These are phyloP conservation scores for Simplicillium aogashimaense DNA, from an alignment of 2,329 filamentous ascomycete species.

Conservation along the genomic window DNA sequence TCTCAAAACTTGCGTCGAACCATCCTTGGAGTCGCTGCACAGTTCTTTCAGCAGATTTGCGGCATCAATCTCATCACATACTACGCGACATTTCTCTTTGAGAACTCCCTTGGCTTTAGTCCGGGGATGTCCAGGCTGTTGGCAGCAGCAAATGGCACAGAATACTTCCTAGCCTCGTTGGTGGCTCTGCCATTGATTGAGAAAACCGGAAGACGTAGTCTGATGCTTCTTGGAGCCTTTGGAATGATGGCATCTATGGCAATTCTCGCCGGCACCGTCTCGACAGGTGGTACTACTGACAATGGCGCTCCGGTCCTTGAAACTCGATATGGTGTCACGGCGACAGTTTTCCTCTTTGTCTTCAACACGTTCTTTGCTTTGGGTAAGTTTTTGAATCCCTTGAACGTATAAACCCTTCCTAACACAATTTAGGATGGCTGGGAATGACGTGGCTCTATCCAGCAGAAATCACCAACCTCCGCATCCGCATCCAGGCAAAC, in stretches of 20 bases:
- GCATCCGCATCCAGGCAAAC: slow-evolving; percentile 52
- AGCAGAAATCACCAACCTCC: slow-evolving; percentile 49
- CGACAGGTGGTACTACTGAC: slow-evolving; percentile 18
- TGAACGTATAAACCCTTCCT: slow-evolving; percentile 6
- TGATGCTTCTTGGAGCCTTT: slow-evolving; percentile 55
- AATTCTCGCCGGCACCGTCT: slow-evolving; percentile 28
- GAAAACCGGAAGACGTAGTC: slow-evolving; percentile 44
- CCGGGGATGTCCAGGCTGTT: slow-evolving; percentile 39
- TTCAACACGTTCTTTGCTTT: slow-evolving; percentile 52
- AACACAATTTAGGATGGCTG: slow-evolving; percentile 37
- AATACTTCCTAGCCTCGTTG: slow-evolving; percentile 28
- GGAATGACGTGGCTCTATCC: slow-evolving; percentile 54
- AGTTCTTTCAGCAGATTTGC: slow-evolving; percentile 37
- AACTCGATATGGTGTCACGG: slow-evolving; percentile 16
- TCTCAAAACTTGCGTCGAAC: slow-evolving; percentile 31
- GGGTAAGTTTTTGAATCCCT: slow-evolving; percentile 6
- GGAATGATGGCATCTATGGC: slow-evolving; percentile 58
- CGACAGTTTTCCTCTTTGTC: slow-evolving; percentile 45
- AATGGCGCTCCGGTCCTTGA: slow-evolving; percentile 16
- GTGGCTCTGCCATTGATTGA: slow-evolving; percentile 31
- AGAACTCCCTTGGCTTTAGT: slow-evolving; percentile 33
- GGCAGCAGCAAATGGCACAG: slow-evolving; percentile 41
- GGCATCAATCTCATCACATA: slow-evolving; percentile 41
- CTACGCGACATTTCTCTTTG: slow-evolving; percentile 21
- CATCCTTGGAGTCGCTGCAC: slow-evolving; percentile 32